Evolutionary conservation across 805 yeast genomes (phyloP), one percentile per base, ranked within the genome.

Genomic region (Cyberlindnera euphorbiiphila): DNA sequence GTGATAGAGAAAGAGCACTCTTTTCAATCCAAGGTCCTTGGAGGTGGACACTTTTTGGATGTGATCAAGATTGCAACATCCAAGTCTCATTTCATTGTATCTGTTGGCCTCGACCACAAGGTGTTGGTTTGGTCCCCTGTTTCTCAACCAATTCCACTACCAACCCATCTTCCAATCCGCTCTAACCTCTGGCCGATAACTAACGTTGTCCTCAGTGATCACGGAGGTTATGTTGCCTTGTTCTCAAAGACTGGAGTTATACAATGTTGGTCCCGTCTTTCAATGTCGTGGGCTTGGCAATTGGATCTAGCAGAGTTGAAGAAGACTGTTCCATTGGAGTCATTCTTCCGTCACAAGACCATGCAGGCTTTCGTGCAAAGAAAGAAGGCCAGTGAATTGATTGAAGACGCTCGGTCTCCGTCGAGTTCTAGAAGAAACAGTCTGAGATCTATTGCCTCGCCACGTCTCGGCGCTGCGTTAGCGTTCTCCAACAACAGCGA

Each of bases 41-140:
- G 63, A 20, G 78, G 67, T 9, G 66, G 78, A 5, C 89, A 81
- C 54, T 60, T 65, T 17, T 61, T 84, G 33, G 95, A 86, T 55
- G 68, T 84, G 4, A 67, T 81, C 23, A 71, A 69, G 39, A 62
- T 83, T 9, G 61, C 69, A n/a, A 72, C 86, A 0, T 78, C 85
- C 11, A 57, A 68, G 15, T 63, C 73, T 11, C 78, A 86, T 3
- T 80, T 83, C 49, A 68, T 84, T 17, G 77, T 85, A 0, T 71
- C 84, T 1, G 71, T 82, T 19, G 91, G 89, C 4, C 62, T 86
- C 53, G 94, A 85, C 50, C 88, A 82, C 48, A 74, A 70, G 42
- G 69, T 85, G 4, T 57, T 76, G 22, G 74, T 85, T 9, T 85
- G 94, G 94, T 80, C 85, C 0, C 88, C 88, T 4, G 54, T 78